Evolutionary conservation across 2,329 filamentous ascomycete genomes (phyloP).

Genomic region (Colletotrichum sp.): DNA sequence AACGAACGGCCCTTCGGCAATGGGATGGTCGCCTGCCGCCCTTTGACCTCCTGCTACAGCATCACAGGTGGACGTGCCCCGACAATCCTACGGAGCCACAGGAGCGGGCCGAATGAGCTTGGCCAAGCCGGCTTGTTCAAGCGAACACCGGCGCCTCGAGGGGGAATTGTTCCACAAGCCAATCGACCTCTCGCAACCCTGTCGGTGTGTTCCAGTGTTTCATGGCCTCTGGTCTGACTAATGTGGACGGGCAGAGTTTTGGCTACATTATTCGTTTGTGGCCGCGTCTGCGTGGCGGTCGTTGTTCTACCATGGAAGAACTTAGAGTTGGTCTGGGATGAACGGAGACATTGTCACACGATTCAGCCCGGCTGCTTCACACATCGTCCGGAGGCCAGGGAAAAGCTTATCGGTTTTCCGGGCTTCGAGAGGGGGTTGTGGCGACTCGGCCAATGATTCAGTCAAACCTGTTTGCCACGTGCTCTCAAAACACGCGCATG

Average conservation of each 20-base stretch:
- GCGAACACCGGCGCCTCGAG: not conserved
- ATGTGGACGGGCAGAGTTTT: not conserved
- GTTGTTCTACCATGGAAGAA: not conserved
- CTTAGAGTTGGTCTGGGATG: slow-evolving; percentile 2
- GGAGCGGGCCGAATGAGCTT: not conserved
- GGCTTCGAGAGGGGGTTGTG: not conserved
- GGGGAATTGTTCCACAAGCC: not conserved
- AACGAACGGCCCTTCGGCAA: not conserved
- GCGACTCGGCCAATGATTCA: not conserved
- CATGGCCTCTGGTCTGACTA: not conserved
- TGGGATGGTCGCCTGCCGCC: not conserved
- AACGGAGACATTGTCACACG: not conserved
- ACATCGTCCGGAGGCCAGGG: not conserved
- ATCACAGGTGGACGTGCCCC: not conserved
- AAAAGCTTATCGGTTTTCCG: not conserved
- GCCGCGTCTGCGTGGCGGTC: not conserved
- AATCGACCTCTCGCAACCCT: not conserved
- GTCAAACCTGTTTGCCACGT: not conserved
- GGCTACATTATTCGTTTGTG: not conserved
- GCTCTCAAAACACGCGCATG: not conserved
- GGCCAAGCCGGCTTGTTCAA: not conserved
- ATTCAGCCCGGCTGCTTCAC: not conserved
- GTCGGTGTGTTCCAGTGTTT: not conserved
- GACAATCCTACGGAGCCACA: not conserved
- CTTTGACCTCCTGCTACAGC: not conserved